Conservation (phyloP, 2,329 filamentous ascomycete species). For the Chrysoporthe austroafricana region DNA sequence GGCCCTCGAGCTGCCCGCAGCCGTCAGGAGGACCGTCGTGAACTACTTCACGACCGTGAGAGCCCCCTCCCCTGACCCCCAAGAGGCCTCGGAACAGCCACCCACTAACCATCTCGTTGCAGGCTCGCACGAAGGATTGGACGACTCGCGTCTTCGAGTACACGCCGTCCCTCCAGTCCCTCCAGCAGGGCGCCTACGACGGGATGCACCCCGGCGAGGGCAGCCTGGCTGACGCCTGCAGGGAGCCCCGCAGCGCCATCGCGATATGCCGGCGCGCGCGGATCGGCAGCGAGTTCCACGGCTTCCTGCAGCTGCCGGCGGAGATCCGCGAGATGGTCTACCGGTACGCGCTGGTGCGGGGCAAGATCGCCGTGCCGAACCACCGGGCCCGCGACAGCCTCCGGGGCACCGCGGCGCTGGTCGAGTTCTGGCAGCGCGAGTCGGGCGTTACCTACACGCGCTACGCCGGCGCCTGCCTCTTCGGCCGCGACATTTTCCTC, state of each 20-base stretch:
- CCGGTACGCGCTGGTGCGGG: not conserved
- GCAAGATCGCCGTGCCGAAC: constrained; percentile 15
- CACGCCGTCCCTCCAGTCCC: not conserved
- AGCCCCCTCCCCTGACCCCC: not conserved
- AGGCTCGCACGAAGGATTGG: constrained; percentile 13
- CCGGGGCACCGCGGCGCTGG: too few relatives aligned
- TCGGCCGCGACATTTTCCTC: not conserved
- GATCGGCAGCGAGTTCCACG: constrained; percentile 13
- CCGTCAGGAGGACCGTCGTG: not conserved
- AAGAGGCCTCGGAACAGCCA: not conserved
- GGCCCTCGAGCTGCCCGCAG: not conserved
- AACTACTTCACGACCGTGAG: too few relatives aligned
- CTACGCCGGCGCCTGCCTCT: not conserved
- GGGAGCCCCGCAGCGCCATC: not conserved
- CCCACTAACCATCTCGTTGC: not conserved
- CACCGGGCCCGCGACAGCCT: not conserved
- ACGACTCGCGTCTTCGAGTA: not conserved
- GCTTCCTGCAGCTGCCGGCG: constrained; percentile 18
- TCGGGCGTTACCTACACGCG: constrained; percentile 3
- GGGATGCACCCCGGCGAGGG: not conserved
- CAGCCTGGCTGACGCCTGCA: not conserved
- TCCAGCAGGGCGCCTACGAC: not conserved
- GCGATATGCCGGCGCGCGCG: not conserved
- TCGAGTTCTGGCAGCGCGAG: not conserved
- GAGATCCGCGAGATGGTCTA: constrained; percentile 23